Base-by-base conservation (phyloP, 805 yeast genomes). In the Kurtzmaniella cleridarum region DNA sequence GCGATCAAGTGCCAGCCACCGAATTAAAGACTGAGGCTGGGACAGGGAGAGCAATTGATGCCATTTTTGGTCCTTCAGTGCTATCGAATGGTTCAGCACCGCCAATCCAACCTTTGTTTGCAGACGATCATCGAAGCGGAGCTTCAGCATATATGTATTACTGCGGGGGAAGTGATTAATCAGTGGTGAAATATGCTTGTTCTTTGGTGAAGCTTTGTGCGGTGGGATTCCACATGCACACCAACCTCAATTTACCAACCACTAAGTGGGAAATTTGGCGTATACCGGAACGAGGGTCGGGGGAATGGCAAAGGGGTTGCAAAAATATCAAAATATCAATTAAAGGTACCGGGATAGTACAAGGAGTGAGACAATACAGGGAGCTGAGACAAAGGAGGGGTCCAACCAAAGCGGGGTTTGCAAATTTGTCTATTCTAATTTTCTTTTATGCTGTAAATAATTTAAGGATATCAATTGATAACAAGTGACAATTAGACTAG, bases 71-170 rank as follows among this genome's bases (percentile, higher is more conserved):
- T 12, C 15, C 15, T 12, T n/a, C 9, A 13, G 24, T 8, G 8
- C 8, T 8, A 20, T 5, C 24, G 24, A 17, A 14, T 27, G 9
- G 11, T 18, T 13, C 35, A 16, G 39, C 32, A 57, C 38, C 11
- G 55, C 42, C 12, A 53, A 30, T 36, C 60, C 51, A 24, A 61
- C 44, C n/a, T 38, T 41, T 3, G 71, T 62, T 29, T 51, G 60
- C 3, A 71, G 54, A 20, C 72, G 50, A 45, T 65, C 70, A 45
- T 67, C 73, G 38, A 66, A 67, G 17, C 56, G 52, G 7, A 42
- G 50, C 41, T 51, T 55, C 30, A 13, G 24, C 10, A 46, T 49
- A 38, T 41, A 39, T 13, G 23, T 23, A 16, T 35, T 39, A 18
- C 32, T 32, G 26, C 51, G 39, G 3, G 39, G 3, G 13, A 46